Evolutionary conservation across 2,329 filamentous ascomycete genomes (phyloP).

Genomic region (Colletotrichum australisinense): DNA sequence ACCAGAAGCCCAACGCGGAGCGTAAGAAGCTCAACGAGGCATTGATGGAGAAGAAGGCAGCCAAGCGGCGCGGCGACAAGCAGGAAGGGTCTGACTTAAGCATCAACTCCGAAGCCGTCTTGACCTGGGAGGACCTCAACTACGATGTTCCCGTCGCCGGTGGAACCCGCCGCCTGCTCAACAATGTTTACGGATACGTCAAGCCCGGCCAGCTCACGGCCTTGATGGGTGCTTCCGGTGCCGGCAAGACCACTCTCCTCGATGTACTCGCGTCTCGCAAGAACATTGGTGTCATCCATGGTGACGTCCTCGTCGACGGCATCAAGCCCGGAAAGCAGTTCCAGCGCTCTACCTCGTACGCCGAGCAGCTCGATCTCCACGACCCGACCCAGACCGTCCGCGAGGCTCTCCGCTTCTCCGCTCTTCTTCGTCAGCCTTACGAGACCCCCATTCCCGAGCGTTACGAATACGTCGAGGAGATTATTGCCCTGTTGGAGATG

Average conservation of each 20-base stretch:
- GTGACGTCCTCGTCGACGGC: conserved; percentile 69
- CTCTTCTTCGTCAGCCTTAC: conserved; percentile 68
- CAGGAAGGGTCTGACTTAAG: conserved; percentile 61
- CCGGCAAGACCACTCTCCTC: conserved; percentile 87
- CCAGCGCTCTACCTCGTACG: conserved; percentile 71
- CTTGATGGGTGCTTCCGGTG: conserved; percentile 86
- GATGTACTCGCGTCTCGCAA: conserved; percentile 77
- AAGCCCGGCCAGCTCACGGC: conserved; percentile 82
- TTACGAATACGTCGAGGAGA: conserved; percentile 70
- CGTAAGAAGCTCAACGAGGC: conserved; percentile 73
- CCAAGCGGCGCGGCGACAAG: conserved; percentile 60
- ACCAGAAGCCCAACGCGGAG: conserved; percentile 76
- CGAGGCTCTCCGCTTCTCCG: conserved; percentile 73
- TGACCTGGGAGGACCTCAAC: conserved; percentile 89
- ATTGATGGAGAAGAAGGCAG: conserved; percentile 68
- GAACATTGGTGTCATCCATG: conserved; percentile 70
- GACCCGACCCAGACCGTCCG: conserved; percentile 72
- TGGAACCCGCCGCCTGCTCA: conserved; percentile 66
- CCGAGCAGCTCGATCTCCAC: conserved; percentile 72
- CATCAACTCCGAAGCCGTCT: conserved; percentile 71
- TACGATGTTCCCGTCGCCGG: conserved; percentile 76
- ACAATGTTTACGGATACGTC: conserved; percentile 74
- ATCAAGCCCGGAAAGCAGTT: conserved; percentile 68
- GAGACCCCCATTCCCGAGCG: conserved; percentile 66
- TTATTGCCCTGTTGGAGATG: conserved; percentile 69